phyloP scores from a whole-genome alignment of 2,329 filamentous ascomycete genomes.

The Alternaria incomplexa region DNA sequence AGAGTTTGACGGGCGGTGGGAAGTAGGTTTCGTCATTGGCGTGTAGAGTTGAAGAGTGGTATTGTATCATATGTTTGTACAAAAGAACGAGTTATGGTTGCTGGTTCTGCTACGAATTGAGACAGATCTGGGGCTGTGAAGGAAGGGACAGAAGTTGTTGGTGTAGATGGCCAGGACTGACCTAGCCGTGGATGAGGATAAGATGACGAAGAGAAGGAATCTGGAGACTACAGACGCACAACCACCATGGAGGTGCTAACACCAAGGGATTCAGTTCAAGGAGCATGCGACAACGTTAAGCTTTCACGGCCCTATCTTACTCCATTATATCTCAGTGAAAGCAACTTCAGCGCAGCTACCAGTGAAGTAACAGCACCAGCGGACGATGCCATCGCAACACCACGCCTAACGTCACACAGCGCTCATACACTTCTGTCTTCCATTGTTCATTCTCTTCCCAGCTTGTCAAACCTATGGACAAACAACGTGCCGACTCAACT shows the following conservation, averaged over 20 bases:
- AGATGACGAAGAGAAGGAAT: too few species aligned
- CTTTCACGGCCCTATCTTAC: not conserved
- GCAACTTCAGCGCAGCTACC: not conserved
- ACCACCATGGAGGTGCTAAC: too few species aligned
- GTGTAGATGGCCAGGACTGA: too few species aligned
- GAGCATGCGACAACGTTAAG: not conserved
- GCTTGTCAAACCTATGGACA: not conserved
- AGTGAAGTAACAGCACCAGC: not conserved
- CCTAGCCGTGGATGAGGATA: too few species aligned
- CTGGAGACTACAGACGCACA: too few species aligned
- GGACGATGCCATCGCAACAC: not conserved
- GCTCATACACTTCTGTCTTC: not conserved
- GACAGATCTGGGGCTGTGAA: too few species aligned
- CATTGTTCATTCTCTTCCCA: not conserved
- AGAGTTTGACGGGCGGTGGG: slow-evolving; percentile 28
- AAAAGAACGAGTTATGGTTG: too few species aligned
- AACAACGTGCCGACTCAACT: not conserved
- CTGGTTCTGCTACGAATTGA: too few species aligned
- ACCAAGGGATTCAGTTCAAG: not conserved
- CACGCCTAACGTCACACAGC: not conserved
- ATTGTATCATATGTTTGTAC: too few species aligned
- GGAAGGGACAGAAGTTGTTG: too few species aligned
- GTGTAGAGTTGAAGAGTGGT: too few species aligned
- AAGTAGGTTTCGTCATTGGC: not conserved
- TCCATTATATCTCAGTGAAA: not conserved